Evolutionary conservation across 164 flowering plant species (phyloP).

Genomic region (Taxillus chinensis): DNA sequence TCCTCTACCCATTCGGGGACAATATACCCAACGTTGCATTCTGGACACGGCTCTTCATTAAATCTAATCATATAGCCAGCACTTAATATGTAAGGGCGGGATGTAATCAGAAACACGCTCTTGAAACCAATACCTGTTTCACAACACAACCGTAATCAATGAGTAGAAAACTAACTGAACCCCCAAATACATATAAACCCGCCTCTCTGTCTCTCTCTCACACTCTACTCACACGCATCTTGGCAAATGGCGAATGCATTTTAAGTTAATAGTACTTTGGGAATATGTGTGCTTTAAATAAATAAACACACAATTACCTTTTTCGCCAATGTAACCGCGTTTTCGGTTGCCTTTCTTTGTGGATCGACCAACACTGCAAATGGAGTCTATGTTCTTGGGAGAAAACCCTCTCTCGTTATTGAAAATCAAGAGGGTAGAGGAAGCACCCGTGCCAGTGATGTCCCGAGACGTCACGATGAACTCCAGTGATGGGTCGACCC

Average conservation of each 20-base stretch:
- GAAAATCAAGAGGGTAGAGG: background rate
- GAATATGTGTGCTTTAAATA: no score
- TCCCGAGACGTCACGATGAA: background rate
- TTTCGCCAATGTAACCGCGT: background rate
- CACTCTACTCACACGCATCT: no score
- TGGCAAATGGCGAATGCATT: no score
- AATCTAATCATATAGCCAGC: background rate
- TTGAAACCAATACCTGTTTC: background rate
- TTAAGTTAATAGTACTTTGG: no score
- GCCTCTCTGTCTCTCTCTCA: no score
- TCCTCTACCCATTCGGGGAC: background rate
- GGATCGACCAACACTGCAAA: background rate
- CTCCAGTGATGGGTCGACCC: background rate
- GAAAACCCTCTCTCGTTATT: background rate
- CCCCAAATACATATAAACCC: no score
- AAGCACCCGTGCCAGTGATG: background rate
- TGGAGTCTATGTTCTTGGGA: background rate
- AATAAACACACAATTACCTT: background rate
- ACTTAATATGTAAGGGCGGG: background rate
- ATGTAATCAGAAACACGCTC: background rate
- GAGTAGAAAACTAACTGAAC: no score
- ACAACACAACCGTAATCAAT: no score
- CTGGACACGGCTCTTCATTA: slow-evolving; percentile 2
- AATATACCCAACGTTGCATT: background rate
- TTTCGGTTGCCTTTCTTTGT: background rate